Evolutionary conservation across 1,139 yeast genomes (phyloP), one percentile per base, ranked within the genome.

Genomic region (Taiozyma sp.): DNA sequence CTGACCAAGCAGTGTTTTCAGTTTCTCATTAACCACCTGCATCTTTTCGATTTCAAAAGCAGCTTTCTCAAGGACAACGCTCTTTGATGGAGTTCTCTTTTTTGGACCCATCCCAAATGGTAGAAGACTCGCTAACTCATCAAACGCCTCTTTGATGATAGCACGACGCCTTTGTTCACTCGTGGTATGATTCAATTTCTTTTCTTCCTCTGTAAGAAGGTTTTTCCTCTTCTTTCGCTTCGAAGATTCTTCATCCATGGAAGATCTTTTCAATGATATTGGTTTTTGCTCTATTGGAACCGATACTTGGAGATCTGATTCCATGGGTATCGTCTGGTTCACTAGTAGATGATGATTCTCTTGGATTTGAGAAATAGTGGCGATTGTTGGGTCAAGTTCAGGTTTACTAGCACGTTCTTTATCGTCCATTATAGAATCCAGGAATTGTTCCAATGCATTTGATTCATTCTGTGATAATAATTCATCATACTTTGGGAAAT

Each of bases 141-240:
- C 84, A 63, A 81, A 82, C 1, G 87, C 83, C 38, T 72, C 70
- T 66, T 87, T 87, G 64, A 92, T 88, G 59, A 79, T 68, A 56
- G 81, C 84, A 45, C 96, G 75, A 51, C 96, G 76, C 61, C 81
- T 80, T 67, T 88, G 90, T 66, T 89, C 96, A 49, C 88, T 81
- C 47, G 80, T 74, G 8, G 87, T 82, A 65, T 89, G 96, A 62
- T 86, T 85, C 50, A 75, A 65, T 51, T 93, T 75, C 62, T 85
- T 86, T 64, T 87, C 90, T 59, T 84, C 86, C 48, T 80, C 77
- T 0, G 86, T 68, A 28, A 87, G 72, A 14, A 74, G 65, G n/a
- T 75, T 83, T 68, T 73, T 80, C 57, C 70, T 67, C 42, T 59
- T 60, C n/a, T 51, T 44, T 32, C 48, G 52, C 9, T 51, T 28